These are phyloP conservation scores for Leptodontidium sp. DNA, from an alignment of 2,329 filamentous ascomycete genomes.

Conservation along the genomic window DNA sequence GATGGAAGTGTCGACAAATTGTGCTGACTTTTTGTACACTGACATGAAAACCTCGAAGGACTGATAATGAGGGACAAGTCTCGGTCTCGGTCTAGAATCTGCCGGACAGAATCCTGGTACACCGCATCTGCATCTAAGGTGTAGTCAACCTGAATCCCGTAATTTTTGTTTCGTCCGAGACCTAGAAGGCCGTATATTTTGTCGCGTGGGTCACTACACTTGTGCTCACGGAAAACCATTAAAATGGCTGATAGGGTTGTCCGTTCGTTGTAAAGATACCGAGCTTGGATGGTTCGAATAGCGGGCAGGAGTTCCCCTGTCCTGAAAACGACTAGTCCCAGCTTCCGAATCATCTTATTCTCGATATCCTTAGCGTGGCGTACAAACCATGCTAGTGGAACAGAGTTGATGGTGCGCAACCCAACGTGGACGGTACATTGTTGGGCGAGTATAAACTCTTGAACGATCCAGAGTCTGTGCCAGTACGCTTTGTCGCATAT, in stretches of 20 bases:
- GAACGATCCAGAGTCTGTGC: background rate
- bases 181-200: constrained; percentile 1
- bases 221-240: background rate
- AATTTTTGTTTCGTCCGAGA: background rate
- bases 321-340: background rate
- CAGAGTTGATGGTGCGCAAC: background rate
- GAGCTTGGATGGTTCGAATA: background rate
- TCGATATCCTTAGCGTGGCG: background rate
- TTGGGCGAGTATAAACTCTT: background rate
- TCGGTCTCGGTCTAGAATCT: background rate
- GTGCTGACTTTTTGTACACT: background rate
- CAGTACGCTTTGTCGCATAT: constrained; percentile 1
- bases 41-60: background rate
- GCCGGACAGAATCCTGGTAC: background rate
- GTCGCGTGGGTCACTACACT: constrained; percentile 1
- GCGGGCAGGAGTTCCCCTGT: background rate
- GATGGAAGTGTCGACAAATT: background rate
- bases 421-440: background rate
- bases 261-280: background rate
- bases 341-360: background rate
- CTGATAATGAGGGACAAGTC: background rate
- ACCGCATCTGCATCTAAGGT: background rate
- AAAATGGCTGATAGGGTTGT: background rate
- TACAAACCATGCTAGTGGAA: background rate
- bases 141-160: background rate